Percentiles rank a stretch among this genome's conserved stretches.
Evolutionary conservation across 352 stramenopile species (phyloP).

Genomic region (Pythium folliculosum): DNA sequence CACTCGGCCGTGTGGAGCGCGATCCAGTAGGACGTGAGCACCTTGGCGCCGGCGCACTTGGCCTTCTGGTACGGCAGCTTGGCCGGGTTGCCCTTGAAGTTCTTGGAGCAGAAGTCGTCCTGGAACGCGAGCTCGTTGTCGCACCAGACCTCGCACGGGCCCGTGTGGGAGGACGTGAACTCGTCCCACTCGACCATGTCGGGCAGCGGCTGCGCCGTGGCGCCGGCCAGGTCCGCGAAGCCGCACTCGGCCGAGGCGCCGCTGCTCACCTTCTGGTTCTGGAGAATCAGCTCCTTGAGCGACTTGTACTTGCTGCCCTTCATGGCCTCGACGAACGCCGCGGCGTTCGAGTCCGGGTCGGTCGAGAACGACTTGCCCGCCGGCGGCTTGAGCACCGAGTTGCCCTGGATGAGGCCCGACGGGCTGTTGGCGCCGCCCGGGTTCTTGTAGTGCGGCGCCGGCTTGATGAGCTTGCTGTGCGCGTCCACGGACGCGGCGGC

Average conservation of each 20-base stretch:
- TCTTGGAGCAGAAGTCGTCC: constrained; percentile 19
- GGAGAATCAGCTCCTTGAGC: constrained; percentile 23
- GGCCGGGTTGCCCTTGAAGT: constrained; percentile 7
- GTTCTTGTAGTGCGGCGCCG: constrained; percentile 15
- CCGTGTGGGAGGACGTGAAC: constrained; percentile 27
- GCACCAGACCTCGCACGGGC: constrained; percentile 28
- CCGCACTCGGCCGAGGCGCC: constrained; percentile 1
- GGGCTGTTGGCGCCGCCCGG: constrained; percentile 14
- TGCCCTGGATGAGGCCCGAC: constrained; percentile 15
- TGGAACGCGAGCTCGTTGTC: constrained; percentile 14
- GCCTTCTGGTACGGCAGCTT: constrained; percentile 21
- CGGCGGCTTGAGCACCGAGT: constrained; percentile 11
- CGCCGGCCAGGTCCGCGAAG: neutral
- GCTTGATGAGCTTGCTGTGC: constrained; percentile 14
- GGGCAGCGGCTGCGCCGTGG: constrained; percentile 6
- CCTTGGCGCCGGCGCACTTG: constrained; percentile 33
- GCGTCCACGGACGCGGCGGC: neutral
- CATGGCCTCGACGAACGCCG: constrained; percentile 12
- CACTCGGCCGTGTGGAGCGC: constrained; percentile 33
- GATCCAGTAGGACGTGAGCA: constrained; percentile 32
- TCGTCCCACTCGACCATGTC: constrained; percentile 24
- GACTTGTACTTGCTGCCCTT: constrained; percentile 24
- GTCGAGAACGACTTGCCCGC: constrained; percentile 12
- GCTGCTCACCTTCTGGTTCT: neutral
- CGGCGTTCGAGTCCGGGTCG: constrained; percentile 9